phyloP scores from a whole-genome alignment of 2,329 filamentous ascomycete genomes.

The Corniculantispora saksenae region DNA sequence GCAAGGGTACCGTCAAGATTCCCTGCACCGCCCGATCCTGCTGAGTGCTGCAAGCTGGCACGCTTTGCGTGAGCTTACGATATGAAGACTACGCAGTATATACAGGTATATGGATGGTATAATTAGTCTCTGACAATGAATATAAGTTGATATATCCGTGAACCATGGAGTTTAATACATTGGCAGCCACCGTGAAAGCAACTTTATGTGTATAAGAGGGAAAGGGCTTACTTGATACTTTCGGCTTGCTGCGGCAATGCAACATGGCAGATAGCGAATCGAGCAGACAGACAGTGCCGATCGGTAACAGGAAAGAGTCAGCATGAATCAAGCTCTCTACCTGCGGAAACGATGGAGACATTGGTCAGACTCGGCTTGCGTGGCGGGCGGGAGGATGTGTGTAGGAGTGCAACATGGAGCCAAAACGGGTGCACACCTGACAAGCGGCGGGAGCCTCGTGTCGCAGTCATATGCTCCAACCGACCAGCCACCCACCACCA shows the following conservation, averaged over 20 bases:
- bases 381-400: not conserved
- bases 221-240: not conserved
- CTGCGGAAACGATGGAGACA: not conserved
- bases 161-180: not conserved
- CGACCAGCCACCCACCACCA: slow-evolving; percentile 7
- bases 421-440: slow-evolving; percentile 9
- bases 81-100: not conserved
- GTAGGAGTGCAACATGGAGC: slow-evolving; percentile 4
- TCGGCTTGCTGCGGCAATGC: not conserved
- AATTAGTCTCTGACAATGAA: not conserved
- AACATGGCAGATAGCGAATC: not conserved
- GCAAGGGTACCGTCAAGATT: slow-evolving; percentile 27
- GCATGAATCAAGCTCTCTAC: not conserved
- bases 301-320: not conserved
- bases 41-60: not conserved
- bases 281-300: not conserved
- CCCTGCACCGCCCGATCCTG: slow-evolving; percentile 35
- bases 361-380: not conserved
- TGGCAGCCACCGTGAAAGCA: not conserved
- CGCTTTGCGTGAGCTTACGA: not conserved
- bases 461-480: slow-evolving; percentile 6
- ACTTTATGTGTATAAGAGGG: not conserved
- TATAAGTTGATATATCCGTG: too few species aligned
- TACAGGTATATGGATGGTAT: not conserved
- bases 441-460: not conserved